A percentile compares a stretch with the other conserved stretches of the same genome.
Evolutionary conservation across 805 yeast genomes (phyloP).

Genomic region (Yarrowia bubula): DNA sequence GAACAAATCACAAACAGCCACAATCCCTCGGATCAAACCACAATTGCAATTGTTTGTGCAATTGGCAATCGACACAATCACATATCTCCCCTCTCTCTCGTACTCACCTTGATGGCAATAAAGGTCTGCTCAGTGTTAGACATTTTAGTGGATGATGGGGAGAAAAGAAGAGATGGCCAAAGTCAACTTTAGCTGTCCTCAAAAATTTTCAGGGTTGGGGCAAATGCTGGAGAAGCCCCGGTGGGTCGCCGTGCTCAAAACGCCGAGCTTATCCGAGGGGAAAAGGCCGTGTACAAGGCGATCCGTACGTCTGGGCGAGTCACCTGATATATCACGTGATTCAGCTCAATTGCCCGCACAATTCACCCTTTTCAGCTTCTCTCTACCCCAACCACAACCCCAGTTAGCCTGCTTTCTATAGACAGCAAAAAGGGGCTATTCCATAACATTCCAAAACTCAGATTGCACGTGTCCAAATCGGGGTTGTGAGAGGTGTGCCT

Average conservation of each 20-base stretch:
- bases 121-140: constrained; percentile 38
- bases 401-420: not conserved
- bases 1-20: not conserved
- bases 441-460: constrained; percentile 9
- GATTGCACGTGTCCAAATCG: not conserved
- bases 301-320: not conserved
- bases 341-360: not conserved
- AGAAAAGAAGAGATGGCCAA: not conserved
- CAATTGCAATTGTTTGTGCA: not conserved
- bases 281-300: not conserved
- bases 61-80: not conserved
- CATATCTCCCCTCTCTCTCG: not conserved
- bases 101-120: constrained; percentile 43
- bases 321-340: not conserved
- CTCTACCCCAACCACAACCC: not conserved
- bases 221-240: not conserved
- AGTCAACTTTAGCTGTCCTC: not conserved
- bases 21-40: not conserved
- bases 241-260: not conserved
- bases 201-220: constrained; percentile 25
- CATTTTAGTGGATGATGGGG: constrained; percentile 26
- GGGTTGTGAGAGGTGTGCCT: too few relatives aligned
- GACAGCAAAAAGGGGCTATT: not conserved
- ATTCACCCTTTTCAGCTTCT: not conserved
- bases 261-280: not conserved